phyloP scores from a whole-genome alignment of 1,139 yeast genomes.

The Lodderomyces margitis region DNA sequence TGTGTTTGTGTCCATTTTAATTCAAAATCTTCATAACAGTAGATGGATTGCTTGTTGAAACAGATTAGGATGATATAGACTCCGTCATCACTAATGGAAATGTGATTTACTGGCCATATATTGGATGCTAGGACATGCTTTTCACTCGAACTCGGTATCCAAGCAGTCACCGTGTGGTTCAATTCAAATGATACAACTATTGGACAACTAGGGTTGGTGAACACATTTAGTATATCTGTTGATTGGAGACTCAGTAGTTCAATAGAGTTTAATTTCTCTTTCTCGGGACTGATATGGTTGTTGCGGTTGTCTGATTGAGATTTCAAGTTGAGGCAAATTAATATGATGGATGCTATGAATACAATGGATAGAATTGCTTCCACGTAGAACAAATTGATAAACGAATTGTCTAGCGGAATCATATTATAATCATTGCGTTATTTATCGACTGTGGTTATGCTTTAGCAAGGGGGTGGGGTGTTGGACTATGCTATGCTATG shows the following conservation, averaged over 20 bases:
- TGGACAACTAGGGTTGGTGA: slow-evolving; percentile 54
- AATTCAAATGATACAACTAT: slow-evolving; percentile 68
- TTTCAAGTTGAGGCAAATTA: slow-evolving; percentile 1
- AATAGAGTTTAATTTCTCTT: slow-evolving; percentile 33
- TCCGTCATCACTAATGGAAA: slow-evolving; percentile 61
- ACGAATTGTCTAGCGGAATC: not conserved
- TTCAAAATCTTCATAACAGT: slow-evolving; percentile 56
- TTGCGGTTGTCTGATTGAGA: not conserved
- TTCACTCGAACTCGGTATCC: slow-evolving; percentile 59
- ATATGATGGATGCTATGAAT: slow-evolving; percentile 1
- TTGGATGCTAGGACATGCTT: slow-evolving; percentile 50
- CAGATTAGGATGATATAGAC: slow-evolving; percentile 59
- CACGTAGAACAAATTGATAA: slow-evolving; percentile 1
- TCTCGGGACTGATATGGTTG: not conserved
- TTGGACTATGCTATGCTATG: too few relatives aligned
- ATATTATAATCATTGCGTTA: slow-evolving; percentile 1
- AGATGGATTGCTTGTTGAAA: slow-evolving; percentile 44
- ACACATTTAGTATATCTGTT: slow-evolving; percentile 61
- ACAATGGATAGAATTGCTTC: slow-evolving; percentile 1
- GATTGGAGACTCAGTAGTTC: slow-evolving; percentile 50
- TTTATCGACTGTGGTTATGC: not conserved
- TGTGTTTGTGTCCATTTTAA: slow-evolving; percentile 46
- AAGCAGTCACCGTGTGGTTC: slow-evolving; percentile 67
- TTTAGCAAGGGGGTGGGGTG: too few relatives aligned
- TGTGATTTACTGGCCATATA: slow-evolving; percentile 68